These are phyloP conservation scores for Rubia peregrina DNA, from an alignment of 305 asterid species.

Conservation along the genomic window DNA sequence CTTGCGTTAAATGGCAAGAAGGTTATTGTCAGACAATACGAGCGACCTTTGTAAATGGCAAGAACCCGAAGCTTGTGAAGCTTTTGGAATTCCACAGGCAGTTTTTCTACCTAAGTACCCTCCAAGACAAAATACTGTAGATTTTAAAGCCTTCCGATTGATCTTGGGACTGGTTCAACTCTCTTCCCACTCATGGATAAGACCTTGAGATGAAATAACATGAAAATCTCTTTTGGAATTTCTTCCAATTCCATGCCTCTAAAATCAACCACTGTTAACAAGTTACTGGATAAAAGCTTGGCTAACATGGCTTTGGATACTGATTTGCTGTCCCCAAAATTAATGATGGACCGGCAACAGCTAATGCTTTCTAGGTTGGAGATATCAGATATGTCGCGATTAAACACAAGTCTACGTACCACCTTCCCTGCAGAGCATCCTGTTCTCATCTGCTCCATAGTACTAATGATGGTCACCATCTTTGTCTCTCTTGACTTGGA, in stretches of 20 bases:
- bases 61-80: constrained; percentile 3
- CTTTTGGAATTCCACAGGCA: neutral
- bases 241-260: constrained; percentile 5
- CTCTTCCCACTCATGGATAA: neutral
- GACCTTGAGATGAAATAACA: constrained; percentile 14
- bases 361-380: neutral
- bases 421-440: neutral
- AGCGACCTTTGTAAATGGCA: neutral
- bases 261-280: constrained; percentile 19
- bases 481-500: constrained; percentile 16
- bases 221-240: constrained; percentile 15
- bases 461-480: neutral
- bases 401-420: constrained; percentile 6
- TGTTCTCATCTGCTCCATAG: neutral
- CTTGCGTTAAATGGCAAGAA: too few relatives aligned
- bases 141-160: neutral
- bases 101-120: neutral
- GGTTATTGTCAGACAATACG: too few relatives aligned
- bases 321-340: neutral
- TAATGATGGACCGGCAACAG: neutral
- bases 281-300: constrained; percentile 12
- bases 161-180: neutral
- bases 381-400: neutral
- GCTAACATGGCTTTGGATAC: neutral
- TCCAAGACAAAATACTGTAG: neutral